These are phyloP conservation scores for Aureobasidium sp. DNA, from an alignment of 2,329 filamentous ascomycete genomes.

Conservation along the genomic window DNA sequence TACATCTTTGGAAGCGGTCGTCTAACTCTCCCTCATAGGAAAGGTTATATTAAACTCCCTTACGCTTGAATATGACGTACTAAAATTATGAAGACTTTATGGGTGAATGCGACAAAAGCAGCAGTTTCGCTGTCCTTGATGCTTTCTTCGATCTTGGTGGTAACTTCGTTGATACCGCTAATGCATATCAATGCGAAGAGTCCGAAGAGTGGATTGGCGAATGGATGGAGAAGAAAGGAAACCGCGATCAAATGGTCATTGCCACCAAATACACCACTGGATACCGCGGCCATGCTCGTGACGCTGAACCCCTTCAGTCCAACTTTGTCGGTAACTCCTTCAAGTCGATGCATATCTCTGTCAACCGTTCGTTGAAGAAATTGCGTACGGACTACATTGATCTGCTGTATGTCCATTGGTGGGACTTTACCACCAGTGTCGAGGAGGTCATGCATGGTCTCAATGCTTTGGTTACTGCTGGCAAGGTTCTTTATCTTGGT, in stretches of 20 bases:
- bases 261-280: slow-evolving; percentile 44
- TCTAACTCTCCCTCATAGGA: no score
- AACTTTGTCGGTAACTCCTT: slow-evolving; percentile 41
- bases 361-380: slow-evolving; percentile 34
- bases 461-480: slow-evolving; percentile 43
- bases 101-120: slow-evolving; percentile 71
- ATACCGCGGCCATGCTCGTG: slow-evolving; percentile 29
- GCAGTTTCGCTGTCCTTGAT: slow-evolving; percentile 70
- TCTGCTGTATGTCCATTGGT: slow-evolving; percentile 48
- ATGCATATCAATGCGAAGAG: slow-evolving; percentile 44
- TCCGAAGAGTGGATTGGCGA: slow-evolving; percentile 50
- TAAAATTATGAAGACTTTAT: no score
- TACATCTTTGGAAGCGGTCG: no score
- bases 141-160: slow-evolving; percentile 71
- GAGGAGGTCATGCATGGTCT: slow-evolving; percentile 51
- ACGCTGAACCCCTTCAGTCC: slow-evolving; percentile 19
- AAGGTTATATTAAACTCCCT: no score
- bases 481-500: slow-evolving; percentile 52
- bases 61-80: no score
- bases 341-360: slow-evolving; percentile 48
- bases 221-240: slow-evolving; percentile 43
- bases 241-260: slow-evolving; percentile 45
- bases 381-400: slow-evolving; percentile 74
- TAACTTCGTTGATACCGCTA: slow-evolving; percentile 75
- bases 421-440: slow-evolving; percentile 47